Evolutionary conservation across 345 rosid species (phyloP).

Genomic region (Erodium maritimum): DNA sequence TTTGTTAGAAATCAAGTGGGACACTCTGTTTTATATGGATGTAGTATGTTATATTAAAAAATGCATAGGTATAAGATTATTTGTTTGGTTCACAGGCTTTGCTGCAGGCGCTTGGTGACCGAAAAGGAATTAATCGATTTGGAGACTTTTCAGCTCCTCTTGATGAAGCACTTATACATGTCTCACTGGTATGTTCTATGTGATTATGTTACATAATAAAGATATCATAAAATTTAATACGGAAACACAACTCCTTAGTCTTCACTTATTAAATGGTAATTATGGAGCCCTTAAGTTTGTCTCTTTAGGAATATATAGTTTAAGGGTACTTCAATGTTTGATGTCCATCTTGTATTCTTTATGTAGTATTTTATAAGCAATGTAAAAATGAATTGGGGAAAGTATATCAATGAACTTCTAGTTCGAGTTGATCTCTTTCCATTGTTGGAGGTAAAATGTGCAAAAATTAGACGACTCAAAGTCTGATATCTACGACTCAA

Average conservation of each 20-base stretch:
- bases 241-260: not conserved
- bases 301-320: not conserved
- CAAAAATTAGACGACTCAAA: not conserved
- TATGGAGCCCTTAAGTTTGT: not conserved
- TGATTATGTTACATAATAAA: not conserved
- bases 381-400: too few species aligned
- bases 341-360: not conserved
- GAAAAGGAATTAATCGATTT: slow-evolving; percentile 78
- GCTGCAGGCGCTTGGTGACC: slow-evolving; percentile 81
- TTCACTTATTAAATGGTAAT: not conserved
- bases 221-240: not conserved
- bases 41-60: too few species aligned
- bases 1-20: too few species aligned
- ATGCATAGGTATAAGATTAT: not conserved
- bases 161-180: slow-evolving; percentile 84
- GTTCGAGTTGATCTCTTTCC: not conserved
- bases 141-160: slow-evolving; percentile 96
- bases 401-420: not conserved
- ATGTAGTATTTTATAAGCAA: not conserved
- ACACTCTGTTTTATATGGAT: too few species aligned
- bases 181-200: slow-evolving; percentile 45
- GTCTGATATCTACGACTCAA: not conserved
- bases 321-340: not conserved
- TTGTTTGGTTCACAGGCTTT: slow-evolving; percentile 50
- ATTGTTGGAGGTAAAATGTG: not conserved